Evolutionary conservation across 257 asterid genomes (phyloP).

Genomic region (Misopates orontium): DNA sequence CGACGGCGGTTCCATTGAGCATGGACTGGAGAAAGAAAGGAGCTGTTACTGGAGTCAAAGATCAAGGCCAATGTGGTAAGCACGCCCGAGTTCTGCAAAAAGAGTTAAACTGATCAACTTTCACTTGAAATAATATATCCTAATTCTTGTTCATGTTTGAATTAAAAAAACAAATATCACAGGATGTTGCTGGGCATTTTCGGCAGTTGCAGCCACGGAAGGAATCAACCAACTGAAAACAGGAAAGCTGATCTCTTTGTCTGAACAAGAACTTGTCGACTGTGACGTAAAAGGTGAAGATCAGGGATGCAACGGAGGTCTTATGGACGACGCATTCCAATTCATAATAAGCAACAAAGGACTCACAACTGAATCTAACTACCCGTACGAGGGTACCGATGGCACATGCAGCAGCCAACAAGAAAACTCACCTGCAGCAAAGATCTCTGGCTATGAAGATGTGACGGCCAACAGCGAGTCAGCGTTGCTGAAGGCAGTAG

Average conservation of each 20-base stretch:
- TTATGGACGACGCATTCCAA: slow-evolving; percentile 30
- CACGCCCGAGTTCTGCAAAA: too few species aligned
- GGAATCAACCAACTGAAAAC: slow-evolving; percentile 39
- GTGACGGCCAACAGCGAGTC: slow-evolving; percentile 43
- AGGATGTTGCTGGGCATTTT: slow-evolving; percentile 55
- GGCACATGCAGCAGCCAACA: slow-evolving; percentile 36
- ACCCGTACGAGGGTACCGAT: slow-evolving; percentile 36
- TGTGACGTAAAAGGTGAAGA: slow-evolving; percentile 33
- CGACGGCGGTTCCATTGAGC: slow-evolving; percentile 29
- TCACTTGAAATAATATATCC: neutral
- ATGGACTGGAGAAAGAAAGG: slow-evolving; percentile 41
- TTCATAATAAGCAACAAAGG: slow-evolving; percentile 39
- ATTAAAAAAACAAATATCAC: neutral
- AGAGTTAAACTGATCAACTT: too few species aligned
- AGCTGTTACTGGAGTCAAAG: slow-evolving; percentile 41
- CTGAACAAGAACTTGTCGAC: slow-evolving; percentile 47
- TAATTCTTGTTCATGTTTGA: neutral
- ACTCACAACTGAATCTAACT: slow-evolving; percentile 35
- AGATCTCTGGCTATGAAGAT: slow-evolving; percentile 38
- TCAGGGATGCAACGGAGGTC: slow-evolving; percentile 44
- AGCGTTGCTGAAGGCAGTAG: slow-evolving; percentile 34
- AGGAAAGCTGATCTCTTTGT: slow-evolving; percentile 38
- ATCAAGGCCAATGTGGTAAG: slow-evolving; percentile 41
- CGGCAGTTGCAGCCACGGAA: slow-evolving; percentile 50
- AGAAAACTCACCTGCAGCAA: slow-evolving; percentile 21